Evolutionary conservation across 345 rosid species (phyloP).

Genomic region (Limnanthes douglasii): DNA sequence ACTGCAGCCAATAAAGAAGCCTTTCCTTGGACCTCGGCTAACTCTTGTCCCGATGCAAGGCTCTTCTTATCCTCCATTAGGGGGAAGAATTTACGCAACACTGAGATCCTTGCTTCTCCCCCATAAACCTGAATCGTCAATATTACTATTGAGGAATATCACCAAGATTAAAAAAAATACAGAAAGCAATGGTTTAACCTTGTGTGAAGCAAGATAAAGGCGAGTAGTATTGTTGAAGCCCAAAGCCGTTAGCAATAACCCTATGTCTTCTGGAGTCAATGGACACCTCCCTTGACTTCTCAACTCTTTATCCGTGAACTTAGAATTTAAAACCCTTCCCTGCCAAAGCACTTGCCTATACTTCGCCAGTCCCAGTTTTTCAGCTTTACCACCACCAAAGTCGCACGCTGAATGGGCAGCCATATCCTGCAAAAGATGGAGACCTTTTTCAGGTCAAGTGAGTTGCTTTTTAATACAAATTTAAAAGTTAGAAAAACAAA

Average conservation of each 20-base stretch:
- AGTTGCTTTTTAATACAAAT: background rate
- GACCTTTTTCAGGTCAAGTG: background rate
- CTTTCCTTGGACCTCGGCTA: constrained; percentile 47
- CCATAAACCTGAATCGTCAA: constrained; percentile 52
- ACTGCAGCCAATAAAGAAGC: constrained; percentile 86
- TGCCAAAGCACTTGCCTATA: constrained; percentile 88
- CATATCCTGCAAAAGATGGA: constrained; percentile 58
- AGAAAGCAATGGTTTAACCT: constrained; percentile 20
- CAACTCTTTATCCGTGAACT: constrained; percentile 64
- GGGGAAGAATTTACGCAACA: constrained; percentile 59
- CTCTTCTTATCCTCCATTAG: constrained; percentile 85
- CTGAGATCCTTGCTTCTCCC: constrained; percentile 74
- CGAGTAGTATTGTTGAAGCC: constrained; percentile 78
- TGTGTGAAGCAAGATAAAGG: constrained; percentile 91
- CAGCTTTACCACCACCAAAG: constrained; percentile 97
- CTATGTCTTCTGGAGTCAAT: constrained; percentile 92
- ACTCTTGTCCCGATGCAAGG: constrained; percentile 52
- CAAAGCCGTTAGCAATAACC: constrained; percentile 70
- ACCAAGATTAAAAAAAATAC: background rate
- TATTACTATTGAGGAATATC: background rate
- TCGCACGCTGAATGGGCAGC: constrained; percentile 98
- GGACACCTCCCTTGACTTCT: constrained; percentile 95
- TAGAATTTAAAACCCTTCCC: constrained; percentile 86
- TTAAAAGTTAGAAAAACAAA: background rate
- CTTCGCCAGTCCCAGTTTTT: constrained; percentile 71